Percentiles rank a stretch among this genome's conserved stretches.
Conservation (phyloP, 176 grass and related monocot genomes). For the Ampelocalamus luodianensis region DNA sequence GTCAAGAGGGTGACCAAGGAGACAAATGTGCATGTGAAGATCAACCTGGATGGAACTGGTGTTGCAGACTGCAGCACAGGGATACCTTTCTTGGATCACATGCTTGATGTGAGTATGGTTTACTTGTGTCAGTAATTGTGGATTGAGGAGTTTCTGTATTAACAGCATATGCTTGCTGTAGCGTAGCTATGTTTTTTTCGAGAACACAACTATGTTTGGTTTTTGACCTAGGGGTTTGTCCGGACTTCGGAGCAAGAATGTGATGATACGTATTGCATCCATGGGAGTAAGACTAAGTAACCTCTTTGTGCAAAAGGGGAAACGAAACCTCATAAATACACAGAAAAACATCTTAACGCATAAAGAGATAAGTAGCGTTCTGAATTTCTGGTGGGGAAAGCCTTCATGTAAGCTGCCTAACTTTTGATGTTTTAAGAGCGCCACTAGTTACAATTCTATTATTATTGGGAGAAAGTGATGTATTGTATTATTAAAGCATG, state of each 20-base stretch:
- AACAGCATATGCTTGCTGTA: not conserved
- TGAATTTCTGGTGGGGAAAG: not conserved
- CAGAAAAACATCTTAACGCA: not conserved
- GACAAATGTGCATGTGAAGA: conserved; percentile 85
- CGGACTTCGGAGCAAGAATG: not conserved
- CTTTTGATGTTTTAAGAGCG: conserved; percentile 28
- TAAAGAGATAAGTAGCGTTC: not conserved
- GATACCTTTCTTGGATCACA: conserved; percentile 95
- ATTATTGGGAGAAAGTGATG: conserved; percentile 10
- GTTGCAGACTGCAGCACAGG: conserved; percentile 69
- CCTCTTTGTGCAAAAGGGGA: not conserved
- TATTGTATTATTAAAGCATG: conserved; percentile 4
- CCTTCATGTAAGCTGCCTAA: conserved; percentile 6
- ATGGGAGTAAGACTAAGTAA: not conserved
- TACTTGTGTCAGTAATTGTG: not conserved
- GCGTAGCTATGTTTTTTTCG: not conserved
- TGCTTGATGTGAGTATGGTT: conserved; percentile 76
- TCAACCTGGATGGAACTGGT: conserved; percentile 88
- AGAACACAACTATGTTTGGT: not conserved
- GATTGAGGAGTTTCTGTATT: not conserved
- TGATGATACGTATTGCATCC: not conserved
- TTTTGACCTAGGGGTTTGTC: conserved; percentile 1
- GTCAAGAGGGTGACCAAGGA: conserved; percentile 88
- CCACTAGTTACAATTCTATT: not conserved
- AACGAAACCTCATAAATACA: not conserved